Conservation (phyloP, 148 eudicot species). For the Rheum nobile region DNA sequence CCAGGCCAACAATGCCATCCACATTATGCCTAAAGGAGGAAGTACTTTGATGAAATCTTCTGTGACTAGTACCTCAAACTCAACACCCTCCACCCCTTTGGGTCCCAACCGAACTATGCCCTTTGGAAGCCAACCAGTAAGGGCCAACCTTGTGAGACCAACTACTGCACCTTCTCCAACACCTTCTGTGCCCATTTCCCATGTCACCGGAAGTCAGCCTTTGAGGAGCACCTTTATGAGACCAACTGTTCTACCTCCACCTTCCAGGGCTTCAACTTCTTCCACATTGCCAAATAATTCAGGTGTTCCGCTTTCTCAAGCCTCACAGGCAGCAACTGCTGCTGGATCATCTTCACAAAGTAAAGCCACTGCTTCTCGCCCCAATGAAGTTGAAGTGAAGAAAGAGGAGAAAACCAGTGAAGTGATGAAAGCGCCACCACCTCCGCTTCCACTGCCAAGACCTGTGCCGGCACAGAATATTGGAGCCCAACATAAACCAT, state of each 20-base stretch:
- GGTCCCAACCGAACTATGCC: constrained; percentile 21
- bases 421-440: neutral
- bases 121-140: constrained; percentile 26
- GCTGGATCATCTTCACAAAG: no score
- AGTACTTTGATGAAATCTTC: constrained; percentile 30
- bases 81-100: constrained; percentile 24
- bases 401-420: neutral
- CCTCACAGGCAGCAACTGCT: neutral
- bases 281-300: neutral
- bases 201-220: constrained; percentile 23
- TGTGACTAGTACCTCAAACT: constrained; percentile 13
- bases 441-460: neutral
- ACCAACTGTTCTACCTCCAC: constrained; percentile 15
- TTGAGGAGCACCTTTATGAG: constrained; percentile 22
- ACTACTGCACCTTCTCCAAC: constrained; percentile 14
- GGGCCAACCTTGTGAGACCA: constrained; percentile 23
- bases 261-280: neutral
- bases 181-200: constrained; percentile 14
- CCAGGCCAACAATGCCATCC: constrained; percentile 55
- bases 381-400: neutral
- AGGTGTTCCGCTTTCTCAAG: neutral
- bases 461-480: neutral
- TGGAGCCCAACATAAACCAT: neutral
- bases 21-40: constrained; percentile 36
- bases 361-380: neutral